Evolutionary conservation across 2,329 filamentous ascomycete species (phyloP), one percentile per base, ranked within the genome.

Genomic region (Coniella lustricola): DNA sequence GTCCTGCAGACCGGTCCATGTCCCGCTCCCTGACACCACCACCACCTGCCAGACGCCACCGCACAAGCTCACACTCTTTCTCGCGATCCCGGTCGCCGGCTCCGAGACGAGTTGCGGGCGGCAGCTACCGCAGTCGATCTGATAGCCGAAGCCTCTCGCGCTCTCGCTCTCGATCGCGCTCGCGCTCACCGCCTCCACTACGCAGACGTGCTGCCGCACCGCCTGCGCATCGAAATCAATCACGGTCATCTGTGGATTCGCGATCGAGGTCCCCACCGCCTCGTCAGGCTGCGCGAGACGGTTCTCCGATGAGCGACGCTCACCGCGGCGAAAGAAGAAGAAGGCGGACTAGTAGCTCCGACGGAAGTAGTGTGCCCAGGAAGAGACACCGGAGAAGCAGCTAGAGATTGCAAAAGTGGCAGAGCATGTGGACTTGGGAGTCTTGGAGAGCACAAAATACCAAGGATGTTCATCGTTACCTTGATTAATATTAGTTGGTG

Each of bases 331-430:
- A 47, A 46, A 46, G 49, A 18, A 37, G 39, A 22, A 46, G 39
- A 22, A 46, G 52, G 35, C 41, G 52, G 42, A 49, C 44, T n/a
- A 49, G 46, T 33, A 54, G 52, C 36, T 54, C 52, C 4, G 49
- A 49, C n/a, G 42, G 44, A 20, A 48, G 50, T n/a, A 52, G 43
- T 36, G 49, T 25, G 21, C 49, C 49, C 4, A 44, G 49, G 35
- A 54, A 44, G 49, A 49, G 47, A 33, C 47, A 51, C 21, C 52
- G 49, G 35, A 54, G 39, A 32, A 41, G 40, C 4, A 37, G 43
- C 35, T 54, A 47, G 31, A 18, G 21, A 13, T 29, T 29, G 25
- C 25, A 29, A 29, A 29, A 10, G 25, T 29, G 25, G n/a, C n/a
- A n/a, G n/a, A n/a, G n/a, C n/a, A n/a, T n/a, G n/a, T n/a, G n/a